Percentiles rank a stretch among this genome's conserved stretches.
Conservation (phyloP, 495 filamentous ascomycete species). For the Trichoderma reesei region DNA sequence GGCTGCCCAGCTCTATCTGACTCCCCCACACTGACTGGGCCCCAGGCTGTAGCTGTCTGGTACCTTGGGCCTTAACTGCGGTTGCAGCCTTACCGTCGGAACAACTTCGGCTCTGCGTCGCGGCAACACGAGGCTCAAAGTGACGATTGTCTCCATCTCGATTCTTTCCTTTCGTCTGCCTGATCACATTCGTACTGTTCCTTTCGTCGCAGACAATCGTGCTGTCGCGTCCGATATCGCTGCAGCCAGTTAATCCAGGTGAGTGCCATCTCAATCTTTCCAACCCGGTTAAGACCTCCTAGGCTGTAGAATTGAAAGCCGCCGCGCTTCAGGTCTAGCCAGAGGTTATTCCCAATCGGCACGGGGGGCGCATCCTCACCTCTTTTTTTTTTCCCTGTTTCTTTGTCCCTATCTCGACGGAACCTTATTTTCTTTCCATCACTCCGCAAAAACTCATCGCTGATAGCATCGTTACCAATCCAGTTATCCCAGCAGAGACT, state of each 20-base stretch:
- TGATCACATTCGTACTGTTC: neutral
- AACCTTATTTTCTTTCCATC: neutral
- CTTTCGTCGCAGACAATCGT: neutral
- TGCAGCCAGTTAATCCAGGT: conserved; percentile 2
- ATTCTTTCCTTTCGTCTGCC: neutral
- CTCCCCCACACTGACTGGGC: too few relatives aligned
- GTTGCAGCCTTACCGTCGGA: neutral
- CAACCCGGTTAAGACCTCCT: neutral
- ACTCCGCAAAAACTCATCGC: neutral
- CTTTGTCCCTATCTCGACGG: neutral
- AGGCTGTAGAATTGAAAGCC: neutral
- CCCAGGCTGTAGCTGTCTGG: neutral
- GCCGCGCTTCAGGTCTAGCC: neutral
- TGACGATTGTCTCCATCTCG: neutral
- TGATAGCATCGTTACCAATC: neutral
- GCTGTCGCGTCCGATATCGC: conserved; percentile 9
- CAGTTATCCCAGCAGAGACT: conserved; percentile 3
- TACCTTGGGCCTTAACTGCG: neutral
- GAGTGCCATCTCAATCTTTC: neutral
- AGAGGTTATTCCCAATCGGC: neutral
- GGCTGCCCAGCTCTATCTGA: too few relatives aligned
- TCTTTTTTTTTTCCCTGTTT: neutral
- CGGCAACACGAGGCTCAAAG: conserved; percentile 3
- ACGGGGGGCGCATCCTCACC: neutral
- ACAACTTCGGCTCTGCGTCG: conserved; percentile 4